These are phyloP conservation scores for Trypethelium eluteriae DNA, from an alignment of 495 filamentous ascomycete genomes.

Conservation along the genomic window DNA sequence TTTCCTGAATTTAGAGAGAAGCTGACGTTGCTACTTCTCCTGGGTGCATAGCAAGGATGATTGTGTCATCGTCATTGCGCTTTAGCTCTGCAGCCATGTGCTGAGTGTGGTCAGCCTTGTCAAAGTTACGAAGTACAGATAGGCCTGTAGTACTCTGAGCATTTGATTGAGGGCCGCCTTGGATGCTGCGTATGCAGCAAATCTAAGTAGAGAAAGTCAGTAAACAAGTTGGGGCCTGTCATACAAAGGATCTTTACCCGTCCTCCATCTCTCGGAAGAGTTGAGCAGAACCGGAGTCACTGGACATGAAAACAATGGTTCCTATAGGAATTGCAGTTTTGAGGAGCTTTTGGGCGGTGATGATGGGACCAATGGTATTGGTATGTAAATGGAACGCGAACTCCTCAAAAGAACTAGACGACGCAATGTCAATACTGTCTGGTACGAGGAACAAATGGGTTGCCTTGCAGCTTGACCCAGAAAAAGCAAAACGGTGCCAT, in stretches of 20 bases:
- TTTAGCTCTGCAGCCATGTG: slow-evolving; percentile 50
- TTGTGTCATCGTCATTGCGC: slow-evolving; percentile 40
- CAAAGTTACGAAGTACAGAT: background rate
- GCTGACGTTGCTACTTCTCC: slow-evolving; percentile 49
- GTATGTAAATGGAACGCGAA: slow-evolving; percentile 50
- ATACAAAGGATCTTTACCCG: slow-evolving; percentile 30
- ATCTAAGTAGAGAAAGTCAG: slow-evolving; percentile 25
- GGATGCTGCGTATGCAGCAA: slow-evolving; percentile 50
- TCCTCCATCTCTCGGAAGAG: slow-evolving; percentile 49
- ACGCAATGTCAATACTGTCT: background rate
- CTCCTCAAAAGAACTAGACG: slow-evolving; percentile 41
- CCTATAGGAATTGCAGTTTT: slow-evolving; percentile 39
- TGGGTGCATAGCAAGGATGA: slow-evolving; percentile 49
- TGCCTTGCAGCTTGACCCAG: background rate
- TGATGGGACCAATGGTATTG: slow-evolving; percentile 52
- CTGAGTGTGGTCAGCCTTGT: slow-evolving; percentile 20
- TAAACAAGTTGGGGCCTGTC: background rate
- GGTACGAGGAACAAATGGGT: background rate
- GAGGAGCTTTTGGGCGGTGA: slow-evolving; percentile 47
- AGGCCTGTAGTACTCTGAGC: slow-evolving; percentile 33
- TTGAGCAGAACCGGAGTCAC: slow-evolving; percentile 42
- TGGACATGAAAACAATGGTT: slow-evolving; percentile 47
- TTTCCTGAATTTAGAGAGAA: background rate
- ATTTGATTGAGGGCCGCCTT: slow-evolving; percentile 54
- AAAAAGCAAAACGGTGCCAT: background rate